These are phyloP conservation scores for Circinella minor DNA, from an alignment of 371 early-diverging fungal genomes.

Conservation along the genomic window DNA sequence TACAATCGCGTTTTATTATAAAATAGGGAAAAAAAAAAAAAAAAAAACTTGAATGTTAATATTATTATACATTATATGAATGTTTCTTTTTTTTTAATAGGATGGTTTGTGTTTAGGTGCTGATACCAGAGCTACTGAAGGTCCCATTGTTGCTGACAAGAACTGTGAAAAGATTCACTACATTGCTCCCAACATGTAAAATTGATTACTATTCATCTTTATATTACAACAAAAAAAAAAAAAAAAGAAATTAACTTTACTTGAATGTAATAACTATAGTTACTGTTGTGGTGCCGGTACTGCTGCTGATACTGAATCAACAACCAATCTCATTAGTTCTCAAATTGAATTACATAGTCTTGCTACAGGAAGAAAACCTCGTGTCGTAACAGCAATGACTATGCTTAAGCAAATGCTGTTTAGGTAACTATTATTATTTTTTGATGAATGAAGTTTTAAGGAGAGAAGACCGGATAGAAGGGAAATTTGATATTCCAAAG, in stretches of 20 bases:
- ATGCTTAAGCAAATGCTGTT: constrained; percentile 97
- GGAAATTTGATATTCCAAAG: background rate
- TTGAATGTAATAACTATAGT: constrained; percentile 23
- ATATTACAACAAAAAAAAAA: background rate
- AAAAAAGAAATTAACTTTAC: background rate
- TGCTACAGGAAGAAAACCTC: constrained; percentile 86
- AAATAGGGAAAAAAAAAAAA: background rate
- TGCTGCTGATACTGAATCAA: constrained; percentile 98
- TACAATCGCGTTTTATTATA: background rate
- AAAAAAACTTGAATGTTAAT: background rate
- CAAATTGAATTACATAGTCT: constrained; percentile 94
- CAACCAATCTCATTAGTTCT: constrained; percentile 92
- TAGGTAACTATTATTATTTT: constrained; percentile 51
- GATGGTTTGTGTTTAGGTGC: constrained; percentile 99
- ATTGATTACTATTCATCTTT: background rate
- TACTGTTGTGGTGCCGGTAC: constrained; percentile 99
- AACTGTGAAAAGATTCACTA: constrained; percentile 99
- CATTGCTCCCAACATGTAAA: constrained; percentile 95
- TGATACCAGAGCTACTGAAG: constrained; percentile 99
- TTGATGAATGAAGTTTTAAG: no score
- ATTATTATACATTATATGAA: background rate
- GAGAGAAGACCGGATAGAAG: no score
- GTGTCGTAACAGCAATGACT: constrained; percentile 95
- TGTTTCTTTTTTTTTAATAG: constrained; percentile 32
- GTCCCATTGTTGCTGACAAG: constrained; percentile 99